Conservation (phyloP, 495 filamentous ascomycete species). For the Tuber umbilicatum region DNA sequence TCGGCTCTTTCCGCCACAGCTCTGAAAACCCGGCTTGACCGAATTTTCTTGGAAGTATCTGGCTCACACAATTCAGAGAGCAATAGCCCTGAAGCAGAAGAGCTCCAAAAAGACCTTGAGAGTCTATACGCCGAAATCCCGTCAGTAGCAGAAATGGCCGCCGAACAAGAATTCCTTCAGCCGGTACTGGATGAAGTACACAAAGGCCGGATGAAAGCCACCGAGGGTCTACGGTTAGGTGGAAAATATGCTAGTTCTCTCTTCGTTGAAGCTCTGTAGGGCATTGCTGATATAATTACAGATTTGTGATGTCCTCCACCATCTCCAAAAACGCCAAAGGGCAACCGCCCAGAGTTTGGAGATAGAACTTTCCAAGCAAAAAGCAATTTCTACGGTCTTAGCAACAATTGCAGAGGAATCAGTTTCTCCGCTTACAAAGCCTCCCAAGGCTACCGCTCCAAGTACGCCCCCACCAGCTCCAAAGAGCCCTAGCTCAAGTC, state of each 20-base stretch:
- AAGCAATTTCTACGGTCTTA: conserved; percentile 29
- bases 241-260: conserved; percentile 34
- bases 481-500: conserved; percentile 9
- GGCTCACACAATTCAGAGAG: not conserved
- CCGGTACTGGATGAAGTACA: conserved; percentile 29
- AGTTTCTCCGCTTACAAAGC: conserved; percentile 20
- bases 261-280: not conserved
- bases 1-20: conserved; percentile 28
- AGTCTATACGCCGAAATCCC: conserved; percentile 39
- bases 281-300: conserved; percentile 12
- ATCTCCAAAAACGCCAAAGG: conserved; percentile 29
- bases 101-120: conserved; percentile 37
- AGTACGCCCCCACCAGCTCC: conserved; percentile 4
- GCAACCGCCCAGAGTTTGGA: conserved; percentile 23
- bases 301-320: conserved; percentile 27
- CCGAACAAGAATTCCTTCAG: conserved; percentile 33
- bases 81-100: conserved; percentile 14
- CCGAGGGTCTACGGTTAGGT: conserved; percentile 25
- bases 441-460: not conserved
- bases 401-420: conserved; percentile 36
- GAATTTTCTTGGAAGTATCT: conserved; percentile 32
- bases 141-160: conserved; percentile 35
- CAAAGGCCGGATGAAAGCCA: conserved; percentile 17
- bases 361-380: conserved; percentile 26
- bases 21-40: conserved; percentile 32